Evolutionary conservation across 495 filamentous ascomycete species (phyloP).

Genomic region (Hypoxylon rickii): DNA sequence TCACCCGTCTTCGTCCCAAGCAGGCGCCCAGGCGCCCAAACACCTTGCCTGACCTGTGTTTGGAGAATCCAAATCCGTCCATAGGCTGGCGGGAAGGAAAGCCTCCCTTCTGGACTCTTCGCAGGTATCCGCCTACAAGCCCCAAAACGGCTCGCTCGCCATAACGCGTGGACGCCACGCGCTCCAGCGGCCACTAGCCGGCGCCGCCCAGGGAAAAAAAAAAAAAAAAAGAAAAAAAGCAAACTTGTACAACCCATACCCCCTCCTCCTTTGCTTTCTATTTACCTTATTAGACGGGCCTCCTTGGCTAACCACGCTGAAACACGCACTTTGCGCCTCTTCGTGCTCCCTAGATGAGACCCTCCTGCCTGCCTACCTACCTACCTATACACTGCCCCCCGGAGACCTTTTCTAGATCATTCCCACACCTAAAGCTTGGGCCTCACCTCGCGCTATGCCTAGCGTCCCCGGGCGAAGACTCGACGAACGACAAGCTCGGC

Average conservation of each 20-base stretch:
- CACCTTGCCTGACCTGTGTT: no score
- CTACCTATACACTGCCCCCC: background rate
- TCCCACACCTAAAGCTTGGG: slow-evolving; percentile 22
- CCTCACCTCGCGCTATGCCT: no score
- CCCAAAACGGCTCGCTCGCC: slow-evolving; percentile 2
- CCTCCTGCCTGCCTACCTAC: background rate
- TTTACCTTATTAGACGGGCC: slow-evolving; percentile 6
- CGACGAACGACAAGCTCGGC: no score
- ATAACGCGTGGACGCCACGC: slow-evolving; percentile 11
- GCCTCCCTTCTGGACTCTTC: no score
- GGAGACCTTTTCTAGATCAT: slow-evolving; percentile 16
- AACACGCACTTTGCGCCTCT: slow-evolving; percentile 25
- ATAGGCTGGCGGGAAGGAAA: background rate
- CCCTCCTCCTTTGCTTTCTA: background rate
- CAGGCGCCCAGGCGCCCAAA: no score
- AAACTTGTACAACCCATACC: background rate
- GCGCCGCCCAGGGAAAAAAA: background rate
- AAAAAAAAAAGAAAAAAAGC: slow-evolving; percentile 11
- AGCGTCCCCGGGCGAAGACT: no score
- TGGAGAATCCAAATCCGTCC: no score
- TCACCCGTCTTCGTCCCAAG: no score
- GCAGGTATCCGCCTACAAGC: slow-evolving; percentile 12
- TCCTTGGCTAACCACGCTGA: slow-evolving; percentile 12
- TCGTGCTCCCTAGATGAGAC: slow-evolving; percentile 1
- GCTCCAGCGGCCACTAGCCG: background rate